Base-by-base conservation (phyloP, 2,329 filamentous ascomycete genomes). In the Curvularia verruculosa region DNA sequence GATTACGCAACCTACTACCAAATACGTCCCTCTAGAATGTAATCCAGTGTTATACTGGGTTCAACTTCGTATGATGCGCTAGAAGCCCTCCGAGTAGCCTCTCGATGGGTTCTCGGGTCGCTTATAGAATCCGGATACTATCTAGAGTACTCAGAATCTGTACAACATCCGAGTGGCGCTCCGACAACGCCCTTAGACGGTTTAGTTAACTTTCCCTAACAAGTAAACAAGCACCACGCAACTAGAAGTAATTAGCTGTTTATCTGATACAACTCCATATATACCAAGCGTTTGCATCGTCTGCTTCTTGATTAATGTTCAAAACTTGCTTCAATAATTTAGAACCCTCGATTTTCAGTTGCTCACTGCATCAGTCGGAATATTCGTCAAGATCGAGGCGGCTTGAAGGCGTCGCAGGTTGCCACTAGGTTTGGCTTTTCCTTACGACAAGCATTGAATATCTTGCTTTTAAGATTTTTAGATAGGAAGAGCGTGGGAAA, bases 341-440 rank as follows among this genome's bases (percentile, higher is more conserved):
- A 0, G 79, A 72, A 1, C 75, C 71, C 6, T 62, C 62, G 43
- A 73, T 74, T 3, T 52, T 59, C 3, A 82, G 47, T 8, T 51
- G 66, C 0, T 75, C 72, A 51, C 58, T 3, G 64, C 52, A 4
- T 60, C 48, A 1, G 71, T 67, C 3, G 77, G 56, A 19, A 77
- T 49, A 21, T 45, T 61, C 1, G 63, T 28, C 52, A 81, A 76
- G 2, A 81, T 46, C 0, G 76, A 68, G 12, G 73, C 71, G 1
- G 79, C 78, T 26, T 81, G 39, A 21, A 78, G 52, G 0, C 72
- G 73, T 56, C 80, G 72, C 21, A 82, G 1, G 74, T 68, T 8
- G 74, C 77, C 3, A 79, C 81, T 36, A 81, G 69, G 4, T 76
- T 81, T 0, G 79, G 77, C 13, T 52, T 56, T 51, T 82, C 68